These are phyloP conservation scores for Alternaria postmessia DNA, from an alignment of 2,329 filamentous ascomycete genomes.

Conservation along the genomic window DNA sequence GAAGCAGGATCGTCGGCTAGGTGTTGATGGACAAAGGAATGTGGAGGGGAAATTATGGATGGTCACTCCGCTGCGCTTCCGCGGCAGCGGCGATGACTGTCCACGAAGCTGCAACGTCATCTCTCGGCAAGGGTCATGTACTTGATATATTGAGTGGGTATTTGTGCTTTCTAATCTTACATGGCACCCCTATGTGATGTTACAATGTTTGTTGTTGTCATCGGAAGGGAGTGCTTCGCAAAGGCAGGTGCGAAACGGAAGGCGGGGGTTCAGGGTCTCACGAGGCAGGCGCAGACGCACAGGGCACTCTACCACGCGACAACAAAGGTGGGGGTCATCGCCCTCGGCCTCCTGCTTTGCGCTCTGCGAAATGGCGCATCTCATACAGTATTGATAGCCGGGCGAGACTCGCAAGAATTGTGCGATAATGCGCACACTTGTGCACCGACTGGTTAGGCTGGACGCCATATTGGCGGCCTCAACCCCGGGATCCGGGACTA, in stretches of 20 bases:
- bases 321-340: constrained; percentile 2
- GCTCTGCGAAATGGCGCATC: constrained; percentile 9
- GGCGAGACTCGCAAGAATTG: constrained; percentile 2
- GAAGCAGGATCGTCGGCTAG: not conserved
- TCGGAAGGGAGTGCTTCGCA: constrained; percentile 2
- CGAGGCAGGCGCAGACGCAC: constrained; percentile 12
- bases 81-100: not conserved
- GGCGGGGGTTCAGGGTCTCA: constrained; percentile 12
- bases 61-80: not conserved
- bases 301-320: constrained; percentile 18
- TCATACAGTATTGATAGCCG: not conserved
- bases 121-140: not conserved
- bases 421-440: constrained; percentile 8
- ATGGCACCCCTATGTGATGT: not conserved
- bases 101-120: not conserved
- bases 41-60: not conserved
- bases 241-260: constrained; percentile 11
- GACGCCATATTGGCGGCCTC: constrained; percentile 3
- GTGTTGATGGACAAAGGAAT: not conserved
- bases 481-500: constrained; percentile 13
- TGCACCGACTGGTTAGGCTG: not conserved
- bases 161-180: not conserved
- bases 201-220: not conserved
- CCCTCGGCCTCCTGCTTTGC: not conserved
- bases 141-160: not conserved